These are phyloP conservation scores for Ottelia alismoides DNA, from an alignment of 106 monocot species.

Conservation along the genomic window DNA sequence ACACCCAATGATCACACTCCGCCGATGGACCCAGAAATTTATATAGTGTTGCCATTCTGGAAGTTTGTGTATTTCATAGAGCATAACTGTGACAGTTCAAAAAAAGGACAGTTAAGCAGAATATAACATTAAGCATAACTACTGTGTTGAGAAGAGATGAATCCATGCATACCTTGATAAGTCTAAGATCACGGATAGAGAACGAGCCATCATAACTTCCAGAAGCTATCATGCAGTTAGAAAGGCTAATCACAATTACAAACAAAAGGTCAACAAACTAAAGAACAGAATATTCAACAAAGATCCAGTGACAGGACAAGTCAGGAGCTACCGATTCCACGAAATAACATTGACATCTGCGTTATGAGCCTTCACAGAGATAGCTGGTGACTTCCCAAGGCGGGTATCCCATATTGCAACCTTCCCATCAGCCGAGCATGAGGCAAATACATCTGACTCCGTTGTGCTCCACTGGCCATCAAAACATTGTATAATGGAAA, in stretches of 20 bases:
- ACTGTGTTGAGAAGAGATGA: too few relatives aligned
- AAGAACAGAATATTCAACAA: not conserved
- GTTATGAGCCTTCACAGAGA: constrained; percentile 76
- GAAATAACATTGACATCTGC: constrained; percentile 95
- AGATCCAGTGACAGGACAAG: not conserved
- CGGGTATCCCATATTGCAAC: constrained; percentile 87
- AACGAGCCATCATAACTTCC: constrained; percentile 92
- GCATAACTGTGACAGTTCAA: too few relatives aligned
- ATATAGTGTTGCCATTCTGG: too few relatives aligned
- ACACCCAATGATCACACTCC: too few relatives aligned
- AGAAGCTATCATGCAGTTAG: constrained; percentile 94
- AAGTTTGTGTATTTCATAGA: too few relatives aligned
- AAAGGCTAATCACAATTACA: constrained; percentile 28
- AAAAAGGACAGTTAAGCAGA: too few relatives aligned
- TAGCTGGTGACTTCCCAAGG: constrained; percentile 59
- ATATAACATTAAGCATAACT: too few relatives aligned
- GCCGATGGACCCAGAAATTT: too few relatives aligned
- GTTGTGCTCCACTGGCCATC: constrained; percentile 99
- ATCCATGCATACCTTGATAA: constrained; percentile 71
- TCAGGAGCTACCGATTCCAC: constrained; percentile 61
- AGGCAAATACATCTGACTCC: constrained; percentile 93
- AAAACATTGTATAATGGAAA: too few relatives aligned
- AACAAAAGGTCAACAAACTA: constrained; percentile 1
- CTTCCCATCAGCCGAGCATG: constrained; percentile 82
- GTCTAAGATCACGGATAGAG: constrained; percentile 88